Conservation (phyloP, 345 rosid species). For the Salix viminalis region DNA sequence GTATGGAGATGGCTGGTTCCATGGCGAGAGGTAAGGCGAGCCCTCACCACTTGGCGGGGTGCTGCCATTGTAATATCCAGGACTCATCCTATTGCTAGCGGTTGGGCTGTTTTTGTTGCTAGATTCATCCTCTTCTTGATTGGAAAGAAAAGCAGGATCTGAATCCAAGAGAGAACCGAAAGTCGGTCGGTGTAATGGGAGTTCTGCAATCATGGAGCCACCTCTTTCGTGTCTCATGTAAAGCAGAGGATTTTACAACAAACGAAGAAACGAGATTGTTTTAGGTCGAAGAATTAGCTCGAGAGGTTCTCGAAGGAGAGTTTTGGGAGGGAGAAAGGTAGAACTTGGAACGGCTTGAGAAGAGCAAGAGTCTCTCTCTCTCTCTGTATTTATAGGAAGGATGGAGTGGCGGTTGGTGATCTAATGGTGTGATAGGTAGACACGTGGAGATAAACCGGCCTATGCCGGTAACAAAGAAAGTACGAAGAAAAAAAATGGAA, state of each 20-base stretch:
- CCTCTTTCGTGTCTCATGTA: constrained; percentile 28
- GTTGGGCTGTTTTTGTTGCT: constrained; percentile 26
- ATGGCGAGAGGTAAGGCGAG: constrained; percentile 53
- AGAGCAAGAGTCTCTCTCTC: neutral
- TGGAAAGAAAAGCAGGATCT: constrained; percentile 29
- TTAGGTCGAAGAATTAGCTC: neutral
- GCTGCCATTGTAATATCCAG: constrained; percentile 24
- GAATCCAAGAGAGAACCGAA: constrained; percentile 55
- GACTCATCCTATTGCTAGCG: constrained; percentile 29
- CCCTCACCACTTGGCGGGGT: constrained; percentile 54
- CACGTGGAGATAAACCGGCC: constrained; percentile 31
- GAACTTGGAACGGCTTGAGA: constrained; percentile 16
- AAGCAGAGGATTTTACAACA: neutral
- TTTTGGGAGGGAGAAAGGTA: neutral
- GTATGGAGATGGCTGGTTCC: constrained; percentile 56
- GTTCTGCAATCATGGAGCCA: constrained; percentile 16
- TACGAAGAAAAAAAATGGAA: neutral
- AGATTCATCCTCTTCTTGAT: constrained; percentile 23
- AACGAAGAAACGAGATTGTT: neutral
- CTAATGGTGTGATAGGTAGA: constrained; percentile 13
- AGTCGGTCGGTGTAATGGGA: constrained; percentile 36
- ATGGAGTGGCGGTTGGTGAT: constrained; percentile 6
- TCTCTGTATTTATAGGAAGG: constrained; percentile 4
- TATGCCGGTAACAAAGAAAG: constrained; percentile 15
- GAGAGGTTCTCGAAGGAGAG: neutral